Base-by-base conservation (phyloP, 306 rosid genomes). In the Fagus crenata region DNA sequence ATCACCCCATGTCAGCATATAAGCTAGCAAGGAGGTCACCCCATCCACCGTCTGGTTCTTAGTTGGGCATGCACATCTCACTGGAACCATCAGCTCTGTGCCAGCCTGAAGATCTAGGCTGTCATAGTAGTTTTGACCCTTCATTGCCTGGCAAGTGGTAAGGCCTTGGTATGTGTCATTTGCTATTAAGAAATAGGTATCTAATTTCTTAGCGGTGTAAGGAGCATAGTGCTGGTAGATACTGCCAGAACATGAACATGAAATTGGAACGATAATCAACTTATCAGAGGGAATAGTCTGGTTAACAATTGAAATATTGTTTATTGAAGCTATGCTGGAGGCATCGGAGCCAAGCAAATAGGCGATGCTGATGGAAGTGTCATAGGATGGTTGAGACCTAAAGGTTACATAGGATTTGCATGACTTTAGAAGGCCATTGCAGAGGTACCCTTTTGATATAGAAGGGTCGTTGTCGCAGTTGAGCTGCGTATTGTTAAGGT, bases 51-150 rank as follows among this genome's bases (percentile, higher is more conserved):
- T 75, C 41, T 81, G 88, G 31, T 88, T 82, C n/a, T 1, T 28
- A 1, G 80, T 80, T 0, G 92, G 88, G 70, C 92, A 88, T 49
- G 92, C 88, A 37, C 89, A 89, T 41, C 85, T 8, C 59, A 89
- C 11, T 0, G 89, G 91, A 58, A 89, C 84, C 0, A 76, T 53
- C 43, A 87, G 77, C 69, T 75, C 68, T 0, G 84, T 76, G 33
- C 81, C 91, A 22, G 79, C 32, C 31, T 81, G 12, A 78, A 89
- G 77, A 3, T 32, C 0, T 2, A 0, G 1, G 11, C 86, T 33
- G 1, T 85, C 58, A 39, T 87, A 89, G 49, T 85, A 83, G 49
- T 89, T 89, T 77, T 85, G 91, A n/a, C 87, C 77, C 53, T 64
- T 73, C 82, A 87, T 0, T 43, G 89, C 87, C 22, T 85, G 89